These are phyloP conservation scores for Quercus engelmannii DNA, from an alignment of 306 rosid species.

Conservation along the genomic window DNA sequence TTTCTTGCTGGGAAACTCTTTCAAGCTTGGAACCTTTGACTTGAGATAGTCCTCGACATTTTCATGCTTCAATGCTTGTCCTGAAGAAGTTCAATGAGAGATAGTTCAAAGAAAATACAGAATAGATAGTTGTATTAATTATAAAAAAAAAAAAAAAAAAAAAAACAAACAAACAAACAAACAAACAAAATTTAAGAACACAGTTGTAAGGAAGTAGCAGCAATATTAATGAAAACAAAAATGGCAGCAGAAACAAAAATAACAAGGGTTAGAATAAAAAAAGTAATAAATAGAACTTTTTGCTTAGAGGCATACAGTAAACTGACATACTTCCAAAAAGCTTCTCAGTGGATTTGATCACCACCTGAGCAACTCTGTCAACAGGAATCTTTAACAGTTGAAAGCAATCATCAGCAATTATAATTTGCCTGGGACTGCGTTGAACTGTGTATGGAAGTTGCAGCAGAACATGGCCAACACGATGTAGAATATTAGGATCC, in stretches of 20 bases:
- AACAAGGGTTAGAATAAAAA: neutral
- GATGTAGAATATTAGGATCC: constrained; percentile 71
- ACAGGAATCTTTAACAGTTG: constrained; percentile 64
- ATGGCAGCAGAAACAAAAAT: neutral
- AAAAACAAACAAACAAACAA: too few species aligned
- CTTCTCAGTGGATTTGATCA: constrained; percentile 74
- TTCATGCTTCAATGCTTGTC: constrained; percentile 81
- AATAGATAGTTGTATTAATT: neutral
- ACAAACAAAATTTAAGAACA: neutral
- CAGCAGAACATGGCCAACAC: constrained; percentile 82
- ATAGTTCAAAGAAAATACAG: constrained; percentile 15
- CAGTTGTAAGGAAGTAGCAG: neutral
- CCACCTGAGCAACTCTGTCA: constrained; percentile 75
- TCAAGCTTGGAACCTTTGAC: constrained; percentile 83
- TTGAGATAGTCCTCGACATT: constrained; percentile 64
- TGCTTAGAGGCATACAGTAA: constrained; percentile 10
- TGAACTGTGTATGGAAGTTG: constrained; percentile 63
- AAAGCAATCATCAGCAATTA: constrained; percentile 93
- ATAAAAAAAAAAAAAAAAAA: neutral
- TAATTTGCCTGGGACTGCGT: constrained; percentile 73
- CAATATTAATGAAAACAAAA: constrained; percentile 5
- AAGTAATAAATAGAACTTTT: neutral
- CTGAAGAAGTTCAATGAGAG: constrained; percentile 38
- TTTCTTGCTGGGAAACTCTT: constrained; percentile 36
- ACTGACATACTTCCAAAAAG: constrained; percentile 84